phyloP scores from a whole-genome alignment of 495 filamentous ascomycete species.

The Penicillium angulare region DNA sequence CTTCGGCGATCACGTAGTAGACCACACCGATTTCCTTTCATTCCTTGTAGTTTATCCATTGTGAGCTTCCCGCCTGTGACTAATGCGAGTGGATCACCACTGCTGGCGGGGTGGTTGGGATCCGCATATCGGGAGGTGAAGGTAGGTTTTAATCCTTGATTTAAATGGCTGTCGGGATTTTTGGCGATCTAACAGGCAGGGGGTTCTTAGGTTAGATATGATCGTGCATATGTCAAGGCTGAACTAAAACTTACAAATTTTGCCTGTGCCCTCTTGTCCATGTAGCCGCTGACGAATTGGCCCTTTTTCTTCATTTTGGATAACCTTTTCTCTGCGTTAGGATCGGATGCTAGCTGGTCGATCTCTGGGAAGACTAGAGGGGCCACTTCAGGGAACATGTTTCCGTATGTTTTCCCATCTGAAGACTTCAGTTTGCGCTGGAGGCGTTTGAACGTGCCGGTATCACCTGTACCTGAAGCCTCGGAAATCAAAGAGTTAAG shows the following conservation, averaged over 20 bases:
- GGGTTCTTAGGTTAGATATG: background rate
- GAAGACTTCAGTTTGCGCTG: conserved; percentile 40
- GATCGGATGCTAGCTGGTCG: conserved; percentile 35
- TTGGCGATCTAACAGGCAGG: conserved; percentile 2
- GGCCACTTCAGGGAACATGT: conserved; percentile 51
- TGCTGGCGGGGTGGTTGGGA: conserved; percentile 50
- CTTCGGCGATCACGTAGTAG: background rate
- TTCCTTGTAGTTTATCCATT: conserved; percentile 1
- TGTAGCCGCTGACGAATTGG: conserved; percentile 51
- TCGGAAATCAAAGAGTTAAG: conserved; percentile 29
- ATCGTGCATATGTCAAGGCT: background rate
- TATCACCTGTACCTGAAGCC: conserved; percentile 9
- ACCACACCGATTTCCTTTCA: background rate
- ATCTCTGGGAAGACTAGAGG: conserved; percentile 55
- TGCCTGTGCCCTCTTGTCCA: conserved; percentile 50
- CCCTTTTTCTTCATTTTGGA: conserved; percentile 33
- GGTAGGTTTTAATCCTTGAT: conserved; percentile 20
- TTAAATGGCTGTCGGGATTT: conserved; percentile 31
- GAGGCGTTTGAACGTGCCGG: conserved; percentile 16
- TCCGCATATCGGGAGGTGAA: conserved; percentile 54
- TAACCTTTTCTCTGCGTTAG: conserved; percentile 32
- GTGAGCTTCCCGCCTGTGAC: conserved; percentile 43
- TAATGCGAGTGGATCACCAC: conserved; percentile 32
- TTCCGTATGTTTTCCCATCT: conserved; percentile 46
- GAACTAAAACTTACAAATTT: conserved; percentile 63